Conservation (phyloP, 306 rosid genomes). For the Vachellia pachyceras region DNA sequence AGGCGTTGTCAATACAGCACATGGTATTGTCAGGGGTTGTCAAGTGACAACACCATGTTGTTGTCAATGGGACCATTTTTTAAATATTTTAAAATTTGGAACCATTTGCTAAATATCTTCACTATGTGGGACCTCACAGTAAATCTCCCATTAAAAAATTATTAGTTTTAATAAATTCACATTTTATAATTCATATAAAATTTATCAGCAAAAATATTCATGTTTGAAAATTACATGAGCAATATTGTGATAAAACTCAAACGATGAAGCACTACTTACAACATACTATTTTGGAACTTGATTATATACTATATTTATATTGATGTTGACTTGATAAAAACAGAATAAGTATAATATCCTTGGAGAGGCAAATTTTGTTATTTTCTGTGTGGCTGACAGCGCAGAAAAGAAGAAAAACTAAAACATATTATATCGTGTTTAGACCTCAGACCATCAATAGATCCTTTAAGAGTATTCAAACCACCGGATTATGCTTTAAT, state of each 20-base stretch:
- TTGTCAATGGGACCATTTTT: too few relatives aligned
- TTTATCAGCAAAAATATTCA: background rate
- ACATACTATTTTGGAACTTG: too few relatives aligned
- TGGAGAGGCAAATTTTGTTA: background rate
- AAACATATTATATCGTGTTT: background rate
- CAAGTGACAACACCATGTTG: too few relatives aligned
- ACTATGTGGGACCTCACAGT: too few relatives aligned
- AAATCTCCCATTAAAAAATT: too few relatives aligned
- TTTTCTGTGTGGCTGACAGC: too few relatives aligned
- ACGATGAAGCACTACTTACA: background rate
- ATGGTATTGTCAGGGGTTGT: too few relatives aligned
- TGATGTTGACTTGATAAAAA: background rate
- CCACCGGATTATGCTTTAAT: conserved; percentile 6
- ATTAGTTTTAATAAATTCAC: too few relatives aligned
- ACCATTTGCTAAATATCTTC: too few relatives aligned
- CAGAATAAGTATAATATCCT: background rate
- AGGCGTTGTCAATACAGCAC: too few relatives aligned
- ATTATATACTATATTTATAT: background rate
- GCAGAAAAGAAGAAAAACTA: background rate
- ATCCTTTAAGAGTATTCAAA: background rate
- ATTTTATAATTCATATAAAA: background rate
- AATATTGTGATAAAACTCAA: background rate
- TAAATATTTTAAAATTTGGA: too few relatives aligned
- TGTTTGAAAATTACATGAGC: background rate
- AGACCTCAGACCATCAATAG: background rate